Evolutionary conservation across 2,329 filamentous ascomycete genomes (phyloP).

Genomic region (Claviceps citrina): DNA sequence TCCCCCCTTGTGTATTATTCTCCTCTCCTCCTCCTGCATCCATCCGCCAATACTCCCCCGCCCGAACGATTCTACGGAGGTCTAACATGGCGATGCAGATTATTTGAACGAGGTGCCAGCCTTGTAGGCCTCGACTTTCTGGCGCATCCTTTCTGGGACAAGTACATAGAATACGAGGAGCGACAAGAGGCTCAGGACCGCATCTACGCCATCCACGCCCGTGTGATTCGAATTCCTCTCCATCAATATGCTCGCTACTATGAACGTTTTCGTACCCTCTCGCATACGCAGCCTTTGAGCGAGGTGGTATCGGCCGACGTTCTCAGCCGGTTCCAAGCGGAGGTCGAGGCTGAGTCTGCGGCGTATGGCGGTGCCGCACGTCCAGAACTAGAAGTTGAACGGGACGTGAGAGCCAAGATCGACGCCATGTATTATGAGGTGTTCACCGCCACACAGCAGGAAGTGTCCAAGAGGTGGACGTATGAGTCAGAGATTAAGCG

Average conservation of each 20-base stretch:
- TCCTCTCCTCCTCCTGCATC: constrained; percentile 15
- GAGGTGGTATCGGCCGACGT: constrained; percentile 58
- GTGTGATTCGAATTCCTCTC: constrained; percentile 79
- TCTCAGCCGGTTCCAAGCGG: constrained; percentile 51
- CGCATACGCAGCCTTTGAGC: constrained; percentile 53
- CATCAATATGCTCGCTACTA: constrained; percentile 94
- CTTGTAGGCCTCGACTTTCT: constrained; percentile 86
- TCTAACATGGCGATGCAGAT: constrained; percentile 37
- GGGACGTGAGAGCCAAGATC: constrained; percentile 64
- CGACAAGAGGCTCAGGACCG: constrained; percentile 70
- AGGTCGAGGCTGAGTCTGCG: constrained; percentile 51
- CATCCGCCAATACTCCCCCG: background rate
- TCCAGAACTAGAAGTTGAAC: constrained; percentile 65
- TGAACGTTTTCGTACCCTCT: constrained; percentile 69
- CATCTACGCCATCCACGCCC: constrained; percentile 69
- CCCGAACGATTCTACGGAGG: background rate
- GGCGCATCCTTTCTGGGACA: constrained; percentile 95
- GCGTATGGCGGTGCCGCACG: constrained; percentile 38
- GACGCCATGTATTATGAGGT: constrained; percentile 68
- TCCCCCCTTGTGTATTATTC: constrained; percentile 40
- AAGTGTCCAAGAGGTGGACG: constrained; percentile 86
- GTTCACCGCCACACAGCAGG: constrained; percentile 67
- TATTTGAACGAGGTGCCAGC: constrained; percentile 79
- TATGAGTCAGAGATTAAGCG: constrained; percentile 91
- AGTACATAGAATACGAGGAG: constrained; percentile 94